Evolutionary conservation across 2,329 filamentous ascomycete genomes (phyloP).

Genomic region (Pseudopithomyces maydicus): DNA sequence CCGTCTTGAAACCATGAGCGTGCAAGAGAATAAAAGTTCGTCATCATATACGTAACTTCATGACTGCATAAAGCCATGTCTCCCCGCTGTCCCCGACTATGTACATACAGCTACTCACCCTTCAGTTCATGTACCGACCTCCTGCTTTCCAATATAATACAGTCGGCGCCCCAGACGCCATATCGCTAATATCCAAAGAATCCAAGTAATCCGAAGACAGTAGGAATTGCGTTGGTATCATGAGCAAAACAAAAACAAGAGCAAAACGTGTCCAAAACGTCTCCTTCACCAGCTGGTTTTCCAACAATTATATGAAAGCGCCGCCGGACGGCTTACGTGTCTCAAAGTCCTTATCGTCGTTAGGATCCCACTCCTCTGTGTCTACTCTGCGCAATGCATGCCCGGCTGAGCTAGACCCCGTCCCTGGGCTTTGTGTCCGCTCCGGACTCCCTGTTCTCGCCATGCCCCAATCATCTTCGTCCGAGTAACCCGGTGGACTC

Average conservation of each 20-base stretch:
- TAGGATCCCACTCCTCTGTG: constrained; percentile 7
- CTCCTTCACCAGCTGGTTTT: background rate
- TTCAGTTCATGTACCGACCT: background rate
- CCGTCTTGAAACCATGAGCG: too few relatives aligned
- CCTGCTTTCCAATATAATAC: background rate
- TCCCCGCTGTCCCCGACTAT: background rate
- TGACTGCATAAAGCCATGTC: constrained; percentile 4
- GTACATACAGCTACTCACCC: background rate
- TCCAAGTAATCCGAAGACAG: background rate
- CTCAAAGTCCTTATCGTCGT: constrained; percentile 12
- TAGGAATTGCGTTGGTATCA: constrained; percentile 4
- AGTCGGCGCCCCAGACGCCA: background rate
- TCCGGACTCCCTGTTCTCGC: constrained; percentile 5
- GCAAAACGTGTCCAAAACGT: too few relatives aligned
- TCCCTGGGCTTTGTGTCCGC: background rate
- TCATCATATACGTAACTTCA: constrained; percentile 5
- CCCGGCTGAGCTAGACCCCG: background rate
- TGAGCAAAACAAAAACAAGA: background rate
- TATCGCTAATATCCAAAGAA: constrained; percentile 1
- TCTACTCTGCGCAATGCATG: constrained; percentile 5
- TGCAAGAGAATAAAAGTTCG: background rate
- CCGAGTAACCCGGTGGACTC: constrained; percentile 22
- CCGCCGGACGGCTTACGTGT: background rate
- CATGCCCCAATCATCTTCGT: constrained; percentile 12
- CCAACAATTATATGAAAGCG: constrained; percentile 2